Evolutionary conservation across 2,329 filamentous ascomycete species (phyloP), one percentile per base, ranked within the genome.

Genomic region (Aspergillus latus): DNA sequence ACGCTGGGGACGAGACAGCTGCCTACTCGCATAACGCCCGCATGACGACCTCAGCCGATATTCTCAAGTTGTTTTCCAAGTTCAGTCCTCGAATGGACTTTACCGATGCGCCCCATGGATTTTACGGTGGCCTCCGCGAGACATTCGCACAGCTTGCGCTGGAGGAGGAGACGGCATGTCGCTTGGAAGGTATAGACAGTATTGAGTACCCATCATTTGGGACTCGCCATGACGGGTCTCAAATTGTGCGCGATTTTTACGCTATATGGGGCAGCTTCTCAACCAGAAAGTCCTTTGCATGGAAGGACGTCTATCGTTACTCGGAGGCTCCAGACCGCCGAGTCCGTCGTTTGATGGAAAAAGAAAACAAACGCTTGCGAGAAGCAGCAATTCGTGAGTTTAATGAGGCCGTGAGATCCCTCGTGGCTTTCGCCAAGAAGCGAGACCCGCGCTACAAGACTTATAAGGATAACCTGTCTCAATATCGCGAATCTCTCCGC

Each of bases 391-490:
- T 89, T 9, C 84, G 88, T 54, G 90, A 96, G 62, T 97, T 96
- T 77, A 97, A 97, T 73, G 92, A 96, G 59, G 89, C 92, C 2
- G 91, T 99, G 30, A 80, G 90, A 55, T 89, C 91, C 5, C 81
- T 99, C 10, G 88, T 97, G 2, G 82, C 86, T 1, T 97, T 97
- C 73, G 88, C 93, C 13, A 87, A 90, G 62, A 97, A 96, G 76
- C 84, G 94, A 34, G 94, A 99, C 69, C 91, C 92, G 0, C 85
- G 94, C 43, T 96, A 91, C 69, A 82, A 88, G 5, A 83, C 86
- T 28, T 93, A 91, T 64, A 84, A 81, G 0, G 88, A 92, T 68
- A 89, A 86, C 15, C 89, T 95, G 66, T 86, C 84, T 9, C 89
- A 97, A 66, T 85, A 92, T 29, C 90, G 95, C 67, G 87, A 89